Percentiles rank a stretch among this genome's conserved stretches.
phyloP scores from a whole-genome alignment of 2,329 filamentous ascomycete genomes.

The Aspergillus tubingensis region DNA sequence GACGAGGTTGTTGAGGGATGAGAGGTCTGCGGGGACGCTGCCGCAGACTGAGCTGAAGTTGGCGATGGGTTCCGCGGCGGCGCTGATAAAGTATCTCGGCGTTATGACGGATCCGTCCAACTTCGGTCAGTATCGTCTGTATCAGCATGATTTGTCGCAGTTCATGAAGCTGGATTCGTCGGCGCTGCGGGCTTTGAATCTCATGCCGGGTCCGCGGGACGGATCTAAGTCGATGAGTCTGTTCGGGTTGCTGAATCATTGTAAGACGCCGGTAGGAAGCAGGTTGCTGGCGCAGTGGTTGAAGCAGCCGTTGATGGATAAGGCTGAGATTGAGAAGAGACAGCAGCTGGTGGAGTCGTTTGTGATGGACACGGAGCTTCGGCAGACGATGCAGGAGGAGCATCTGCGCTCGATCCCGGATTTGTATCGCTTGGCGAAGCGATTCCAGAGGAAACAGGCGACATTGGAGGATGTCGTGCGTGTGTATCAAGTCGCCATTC shows the following conservation, averaged over 20 bases:
- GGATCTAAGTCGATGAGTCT: slow-evolving; percentile 98
- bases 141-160: slow-evolving; percentile 93
- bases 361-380: slow-evolving; percentile 84
- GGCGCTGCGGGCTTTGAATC: slow-evolving; percentile 87
- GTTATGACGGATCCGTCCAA: slow-evolving; percentile 90
- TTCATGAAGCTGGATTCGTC: slow-evolving; percentile 99
- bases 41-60: slow-evolving; percentile 92
- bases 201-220: slow-evolving; percentile 94
- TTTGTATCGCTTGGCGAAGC: slow-evolving; percentile 88
- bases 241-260: slow-evolving; percentile 91
- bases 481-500: slow-evolving; percentile 91
- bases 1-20: slow-evolving; percentile 81
- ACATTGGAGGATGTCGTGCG: slow-evolving; percentile 94
- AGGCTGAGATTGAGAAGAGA: slow-evolving; percentile 81
- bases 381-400: slow-evolving; percentile 95
- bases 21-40: slow-evolving; percentile 72
- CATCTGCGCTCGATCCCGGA: slow-evolving; percentile 92
- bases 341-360: slow-evolving; percentile 96
- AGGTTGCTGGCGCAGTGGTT: slow-evolving; percentile 91
- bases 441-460: slow-evolving; percentile 88
- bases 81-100: slow-evolving; percentile 90
- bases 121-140: slow-evolving; percentile 95
- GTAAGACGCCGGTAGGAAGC: slow-evolving; percentile 93
- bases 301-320: slow-evolving; percentile 94
- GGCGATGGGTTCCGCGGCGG: slow-evolving; percentile 91